These are phyloP conservation scores for Sphagnurus paluster DNA, from an alignment of 1,284 basidiomycete species.

Conservation along the genomic window DNA sequence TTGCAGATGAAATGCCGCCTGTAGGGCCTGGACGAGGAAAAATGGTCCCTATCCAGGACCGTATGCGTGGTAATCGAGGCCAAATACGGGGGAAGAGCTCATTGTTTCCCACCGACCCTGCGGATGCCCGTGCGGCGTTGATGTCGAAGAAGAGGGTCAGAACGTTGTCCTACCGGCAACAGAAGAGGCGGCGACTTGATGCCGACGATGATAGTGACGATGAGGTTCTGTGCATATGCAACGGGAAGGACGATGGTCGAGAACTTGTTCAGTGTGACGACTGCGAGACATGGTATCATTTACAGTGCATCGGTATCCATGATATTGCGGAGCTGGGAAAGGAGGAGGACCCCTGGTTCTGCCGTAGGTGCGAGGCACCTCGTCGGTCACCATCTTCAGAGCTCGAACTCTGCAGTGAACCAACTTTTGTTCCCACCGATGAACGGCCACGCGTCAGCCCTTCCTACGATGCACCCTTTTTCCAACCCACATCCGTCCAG, in stretches of 20 bases:
- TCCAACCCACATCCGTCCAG: conserved; percentile 44
- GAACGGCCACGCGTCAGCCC: conserved; percentile 39
- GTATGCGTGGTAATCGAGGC: conserved; percentile 32
- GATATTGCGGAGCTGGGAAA: conserved; percentile 62
- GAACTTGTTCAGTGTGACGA: conserved; percentile 76
- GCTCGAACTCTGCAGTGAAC: conserved; percentile 42
- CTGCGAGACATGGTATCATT: conserved; percentile 76
- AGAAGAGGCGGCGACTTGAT: conserved; percentile 32
- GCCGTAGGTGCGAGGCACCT: conserved; percentile 47
- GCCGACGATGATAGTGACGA: conserved; percentile 43
- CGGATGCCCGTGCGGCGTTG: conserved; percentile 70
- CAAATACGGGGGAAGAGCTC: conserved; percentile 27
- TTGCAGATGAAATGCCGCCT: conserved; percentile 17
- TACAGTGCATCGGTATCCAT: conserved; percentile 69
- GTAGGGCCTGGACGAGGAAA: conserved; percentile 53
- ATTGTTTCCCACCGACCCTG: conserved; percentile 62
- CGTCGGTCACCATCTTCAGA: conserved; percentile 40
- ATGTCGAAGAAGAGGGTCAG: conserved; percentile 68
- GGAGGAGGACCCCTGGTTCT: conserved; percentile 78
- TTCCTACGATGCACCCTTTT: conserved; percentile 54
- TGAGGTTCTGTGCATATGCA: conserved; percentile 64
- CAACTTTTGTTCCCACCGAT: conserved; percentile 64
- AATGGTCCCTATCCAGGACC: conserved; percentile 52
- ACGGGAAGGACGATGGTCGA: conserved; percentile 61
- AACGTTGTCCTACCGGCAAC: conserved; percentile 51